Evolutionary conservation across 1,284 basidiomycete genomes (phyloP).

Genomic region (Ustilago xerochloae): DNA sequence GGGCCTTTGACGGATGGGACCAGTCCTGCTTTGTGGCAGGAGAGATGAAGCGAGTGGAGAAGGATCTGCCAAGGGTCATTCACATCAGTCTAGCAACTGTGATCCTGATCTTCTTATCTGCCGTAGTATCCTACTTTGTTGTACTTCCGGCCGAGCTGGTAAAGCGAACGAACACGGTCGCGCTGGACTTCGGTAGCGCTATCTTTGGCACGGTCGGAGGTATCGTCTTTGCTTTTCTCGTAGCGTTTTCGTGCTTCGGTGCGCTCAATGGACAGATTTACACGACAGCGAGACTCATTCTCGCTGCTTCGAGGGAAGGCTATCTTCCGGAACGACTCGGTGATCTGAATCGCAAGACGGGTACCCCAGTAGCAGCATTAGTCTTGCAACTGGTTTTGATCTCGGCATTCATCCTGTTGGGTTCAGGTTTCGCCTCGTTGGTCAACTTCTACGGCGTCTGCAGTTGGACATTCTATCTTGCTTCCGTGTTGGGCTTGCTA

Average conservation of each 20-base stretch:
- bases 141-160: conserved; percentile 80
- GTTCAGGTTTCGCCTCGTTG: conserved; percentile 70
- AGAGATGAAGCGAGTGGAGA: conserved; percentile 86
- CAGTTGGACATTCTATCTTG: conserved; percentile 63
- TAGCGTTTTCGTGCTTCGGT: conserved; percentile 82
- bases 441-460: conserved; percentile 72
- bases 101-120: conserved; percentile 80
- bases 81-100: conserved; percentile 87
- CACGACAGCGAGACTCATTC: conserved; percentile 79
- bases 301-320: conserved; percentile 85
- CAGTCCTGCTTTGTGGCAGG: conserved; percentile 83
- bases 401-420: conserved; percentile 58
- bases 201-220: conserved; percentile 88
- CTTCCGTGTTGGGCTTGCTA: conserved; percentile 79
- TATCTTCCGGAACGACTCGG: conserved; percentile 73
- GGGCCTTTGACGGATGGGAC: conserved; percentile 96
- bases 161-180: conserved; percentile 81
- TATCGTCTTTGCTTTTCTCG: conserved; percentile 85
- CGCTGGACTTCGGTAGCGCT: conserved; percentile 85
- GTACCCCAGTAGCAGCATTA: conserved; percentile 54
- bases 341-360: conserved; percentile 26
- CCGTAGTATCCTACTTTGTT: conserved; percentile 91
- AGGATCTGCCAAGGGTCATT: conserved; percentile 88
- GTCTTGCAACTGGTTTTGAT: conserved; percentile 72
- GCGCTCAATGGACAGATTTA: conserved; percentile 60